phyloP scores from a whole-genome alignment of 2,329 filamentous ascomycete genomes.

The Aspergillus calidoustus region DNA sequence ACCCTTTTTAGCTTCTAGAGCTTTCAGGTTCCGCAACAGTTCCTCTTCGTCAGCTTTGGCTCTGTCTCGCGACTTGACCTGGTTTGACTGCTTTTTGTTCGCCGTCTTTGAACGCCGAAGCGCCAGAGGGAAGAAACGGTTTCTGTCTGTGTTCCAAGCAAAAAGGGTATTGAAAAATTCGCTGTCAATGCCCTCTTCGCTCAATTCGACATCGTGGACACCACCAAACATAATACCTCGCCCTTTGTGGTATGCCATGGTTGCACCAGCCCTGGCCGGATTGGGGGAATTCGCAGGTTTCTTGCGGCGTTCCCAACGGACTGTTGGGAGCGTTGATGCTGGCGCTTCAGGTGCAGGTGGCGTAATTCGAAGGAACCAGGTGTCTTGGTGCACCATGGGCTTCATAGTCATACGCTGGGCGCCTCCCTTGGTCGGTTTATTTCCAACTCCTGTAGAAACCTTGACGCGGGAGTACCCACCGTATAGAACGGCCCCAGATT shows the following conservation, averaged over 20 bases:
- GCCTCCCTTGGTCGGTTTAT: conserved; percentile 67
- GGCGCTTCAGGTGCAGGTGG: conserved; percentile 71
- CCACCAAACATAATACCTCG: conserved; percentile 92
- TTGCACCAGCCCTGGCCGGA: conserved; percentile 82
- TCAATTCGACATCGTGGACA: conserved; percentile 89
- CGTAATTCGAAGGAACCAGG: conserved; percentile 85
- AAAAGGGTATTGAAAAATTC: conserved; percentile 95
- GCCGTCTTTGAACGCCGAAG: conserved; percentile 74
- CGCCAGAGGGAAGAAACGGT: conserved; percentile 85
- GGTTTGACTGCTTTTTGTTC: conserved; percentile 61
- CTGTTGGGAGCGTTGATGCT: conserved; percentile 67
- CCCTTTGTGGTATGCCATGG: conserved; percentile 93
- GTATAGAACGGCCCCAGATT: conserved; percentile 85
- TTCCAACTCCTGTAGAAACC: conserved; percentile 58
- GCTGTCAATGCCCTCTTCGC: conserved; percentile 92
- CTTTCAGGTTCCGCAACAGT: conserved; percentile 81
- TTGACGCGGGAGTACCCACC: conserved; percentile 95
- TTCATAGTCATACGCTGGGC: conserved; percentile 73
- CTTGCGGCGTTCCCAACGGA: conserved; percentile 93
- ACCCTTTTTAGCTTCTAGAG: conserved; percentile 75
- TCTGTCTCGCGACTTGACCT: conserved; percentile 63
- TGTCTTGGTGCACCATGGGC: conserved; percentile 91
- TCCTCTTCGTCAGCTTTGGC: conserved; percentile 92
- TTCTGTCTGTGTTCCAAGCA: conserved; percentile 93
- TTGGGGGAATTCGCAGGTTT: conserved; percentile 86